phyloP scores from a whole-genome alignment of 2,329 filamentous ascomycete genomes.

The Ophiostoma sp. region DNA sequence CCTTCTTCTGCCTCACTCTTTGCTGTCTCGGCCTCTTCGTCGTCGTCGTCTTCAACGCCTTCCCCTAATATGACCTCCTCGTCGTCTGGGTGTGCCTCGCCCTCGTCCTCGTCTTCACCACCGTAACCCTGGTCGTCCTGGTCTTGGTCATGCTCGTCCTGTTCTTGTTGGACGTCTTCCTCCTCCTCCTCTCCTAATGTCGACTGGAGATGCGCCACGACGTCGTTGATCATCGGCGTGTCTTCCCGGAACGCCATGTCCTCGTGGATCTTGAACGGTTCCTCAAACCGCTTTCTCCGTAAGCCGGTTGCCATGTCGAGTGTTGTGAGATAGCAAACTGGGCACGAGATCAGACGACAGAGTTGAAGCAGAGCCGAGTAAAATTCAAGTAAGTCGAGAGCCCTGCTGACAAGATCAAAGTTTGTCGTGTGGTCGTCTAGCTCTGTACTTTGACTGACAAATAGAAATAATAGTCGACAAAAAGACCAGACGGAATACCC shows the following conservation, averaged over 20 bases:
- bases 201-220: conserved; percentile 34
- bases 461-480: background rate
- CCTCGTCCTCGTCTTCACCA: conserved; percentile 47
- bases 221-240: conserved; percentile 52
- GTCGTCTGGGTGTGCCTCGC: conserved; percentile 40
- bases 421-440: background rate
- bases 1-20: conserved; percentile 37
- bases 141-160: conserved; percentile 30
- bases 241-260: conserved; percentile 51
- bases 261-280: conserved; percentile 52
- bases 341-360: background rate
- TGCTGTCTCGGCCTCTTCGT: conserved; percentile 49
- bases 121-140: conserved; percentile 28
- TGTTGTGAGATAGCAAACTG: background rate
- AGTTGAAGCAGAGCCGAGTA: background rate
- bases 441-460: background rate
- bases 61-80: conserved; percentile 18
- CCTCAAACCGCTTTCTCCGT: conserved; percentile 36
- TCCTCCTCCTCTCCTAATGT: conserved; percentile 35
- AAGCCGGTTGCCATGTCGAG: conserved; percentile 29
- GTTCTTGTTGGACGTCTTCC: conserved; percentile 34
- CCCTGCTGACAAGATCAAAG: background rate
- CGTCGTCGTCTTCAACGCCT: conserved; percentile 34
- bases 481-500: background rate
- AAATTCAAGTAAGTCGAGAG: background rate